Evolutionary conservation across 2,329 filamentous ascomycete genomes (phyloP).

Genomic region (Fusarium albidum): DNA sequence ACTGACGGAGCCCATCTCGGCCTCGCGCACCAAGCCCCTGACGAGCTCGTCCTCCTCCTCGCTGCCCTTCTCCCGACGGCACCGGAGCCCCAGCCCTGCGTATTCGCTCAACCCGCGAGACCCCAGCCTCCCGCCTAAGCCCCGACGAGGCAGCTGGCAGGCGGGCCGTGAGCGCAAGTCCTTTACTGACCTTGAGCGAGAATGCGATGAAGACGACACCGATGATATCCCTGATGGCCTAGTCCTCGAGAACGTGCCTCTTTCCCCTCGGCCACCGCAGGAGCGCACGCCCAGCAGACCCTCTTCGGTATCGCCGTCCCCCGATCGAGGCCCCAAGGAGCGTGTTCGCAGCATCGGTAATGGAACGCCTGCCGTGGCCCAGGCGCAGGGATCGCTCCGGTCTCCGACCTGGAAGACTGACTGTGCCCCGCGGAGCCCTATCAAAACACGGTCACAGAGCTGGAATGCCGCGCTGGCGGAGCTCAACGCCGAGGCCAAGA

Average conservation of each 20-base stretch:
- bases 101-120: conserved; percentile 56
- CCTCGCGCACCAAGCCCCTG: conserved; percentile 40
- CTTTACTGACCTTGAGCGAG: conserved; percentile 74
- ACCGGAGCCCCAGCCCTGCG: conserved; percentile 61
- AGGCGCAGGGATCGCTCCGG: conserved; percentile 66
- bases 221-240: conserved; percentile 82
- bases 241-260: conserved; percentile 81
- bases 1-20: conserved; percentile 45
- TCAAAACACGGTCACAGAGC: conserved; percentile 70
- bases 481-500: conserved; percentile 76
- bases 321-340: conserved; percentile 60
- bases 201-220: conserved; percentile 79
- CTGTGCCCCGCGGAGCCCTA: conserved; percentile 49
- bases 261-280: conserved; percentile 73
- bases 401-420: conserved; percentile 64
- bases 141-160: conserved; percentile 76
- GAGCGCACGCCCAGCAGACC: conserved; percentile 64
- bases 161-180: conserved; percentile 71
- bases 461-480: conserved; percentile 77
- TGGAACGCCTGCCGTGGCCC: conserved; percentile 67
- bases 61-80: conserved; percentile 49
- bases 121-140: conserved; percentile 48
- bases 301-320: conserved; percentile 62
- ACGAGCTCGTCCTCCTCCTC: conserved; percentile 48
- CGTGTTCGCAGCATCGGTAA: conserved; percentile 67